These are phyloP conservation scores for Mycena leptocephala DNA, from an alignment of 768 basidiomycete genomes.

Conservation along the genomic window DNA sequence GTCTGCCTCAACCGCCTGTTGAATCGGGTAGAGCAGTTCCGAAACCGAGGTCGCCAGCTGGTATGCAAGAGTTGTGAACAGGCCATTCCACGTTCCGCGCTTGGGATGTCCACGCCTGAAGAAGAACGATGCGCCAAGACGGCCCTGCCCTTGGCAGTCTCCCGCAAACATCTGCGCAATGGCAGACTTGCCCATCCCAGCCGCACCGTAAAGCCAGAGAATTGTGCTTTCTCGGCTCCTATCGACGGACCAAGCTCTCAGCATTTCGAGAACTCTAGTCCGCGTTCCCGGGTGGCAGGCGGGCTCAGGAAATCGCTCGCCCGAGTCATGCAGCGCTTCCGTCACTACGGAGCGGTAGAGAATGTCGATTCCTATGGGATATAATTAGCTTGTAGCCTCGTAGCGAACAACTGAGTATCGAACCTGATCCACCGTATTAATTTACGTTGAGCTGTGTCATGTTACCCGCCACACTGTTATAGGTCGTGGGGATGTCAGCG, in stretches of 20 bases:
- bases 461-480: neutral
- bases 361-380: too few species aligned
- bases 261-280: neutral
- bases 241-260: neutral
- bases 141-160: too few species aligned
- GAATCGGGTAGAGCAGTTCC: neutral
- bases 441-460: neutral
- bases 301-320: too few species aligned
- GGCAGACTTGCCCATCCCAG: too few species aligned
- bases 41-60: too few species aligned
- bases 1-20: neutral
- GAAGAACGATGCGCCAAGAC: too few species aligned
- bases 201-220: neutral
- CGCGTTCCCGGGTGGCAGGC: too few species aligned
- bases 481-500: neutral
- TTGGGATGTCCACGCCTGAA: neutral
- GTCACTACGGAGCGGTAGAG: too few species aligned
- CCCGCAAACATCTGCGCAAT: too few species aligned
- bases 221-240: neutral
- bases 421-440: neutral
- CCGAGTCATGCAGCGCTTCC: too few species aligned
- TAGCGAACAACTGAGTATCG: neutral
- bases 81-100: constrained; percentile 1
- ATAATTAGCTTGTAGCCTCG: neutral
- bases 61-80: constrained; percentile 9